phyloP scores from a whole-genome alignment of 2,329 filamentous ascomycete genomes.

The Fusarium virguliforme region DNA sequence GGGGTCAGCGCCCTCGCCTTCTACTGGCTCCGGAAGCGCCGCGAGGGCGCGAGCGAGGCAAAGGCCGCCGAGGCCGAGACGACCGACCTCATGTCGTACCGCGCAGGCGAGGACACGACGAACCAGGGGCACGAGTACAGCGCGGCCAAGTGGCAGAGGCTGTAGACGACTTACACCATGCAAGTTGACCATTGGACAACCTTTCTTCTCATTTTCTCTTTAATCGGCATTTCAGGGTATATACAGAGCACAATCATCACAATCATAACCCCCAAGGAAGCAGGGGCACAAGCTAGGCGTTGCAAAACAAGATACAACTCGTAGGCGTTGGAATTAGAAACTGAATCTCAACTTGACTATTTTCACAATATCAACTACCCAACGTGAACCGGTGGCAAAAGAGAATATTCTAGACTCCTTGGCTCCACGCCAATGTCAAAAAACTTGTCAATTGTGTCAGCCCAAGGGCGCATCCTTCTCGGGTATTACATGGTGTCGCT shows the following conservation, averaged over 20 bases:
- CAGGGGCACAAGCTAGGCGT: slow-evolving; percentile 36
- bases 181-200: neutral
- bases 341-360: neutral
- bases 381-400: neutral
- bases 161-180: slow-evolving; percentile 23
- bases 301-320: slow-evolving; percentile 12
- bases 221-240: slow-evolving; percentile 39
- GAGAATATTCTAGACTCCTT: slow-evolving; percentile 17
- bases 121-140: slow-evolving; percentile 52
- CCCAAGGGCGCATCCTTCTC: slow-evolving; percentile 21
- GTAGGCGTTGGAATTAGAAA: slow-evolving; percentile 11
- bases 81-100: slow-evolving; percentile 67
- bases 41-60: slow-evolving; percentile 68
- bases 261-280: slow-evolving; percentile 23
- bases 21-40: slow-evolving; percentile 71
- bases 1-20: slow-evolving; percentile 62
- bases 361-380: too few species aligned
- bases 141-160: slow-evolving; percentile 34
- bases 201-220: slow-evolving; percentile 20
- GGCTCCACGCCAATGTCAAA: slow-evolving; percentile 12
- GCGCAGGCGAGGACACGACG: slow-evolving; percentile 51
- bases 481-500: neutral
- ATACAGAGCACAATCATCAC: slow-evolving; percentile 28
- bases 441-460: slow-evolving; percentile 19
- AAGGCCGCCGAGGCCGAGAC: slow-evolving; percentile 65